Base-by-base conservation (phyloP, 768 basidiomycete species). In the Amanita thiersii region DNA sequence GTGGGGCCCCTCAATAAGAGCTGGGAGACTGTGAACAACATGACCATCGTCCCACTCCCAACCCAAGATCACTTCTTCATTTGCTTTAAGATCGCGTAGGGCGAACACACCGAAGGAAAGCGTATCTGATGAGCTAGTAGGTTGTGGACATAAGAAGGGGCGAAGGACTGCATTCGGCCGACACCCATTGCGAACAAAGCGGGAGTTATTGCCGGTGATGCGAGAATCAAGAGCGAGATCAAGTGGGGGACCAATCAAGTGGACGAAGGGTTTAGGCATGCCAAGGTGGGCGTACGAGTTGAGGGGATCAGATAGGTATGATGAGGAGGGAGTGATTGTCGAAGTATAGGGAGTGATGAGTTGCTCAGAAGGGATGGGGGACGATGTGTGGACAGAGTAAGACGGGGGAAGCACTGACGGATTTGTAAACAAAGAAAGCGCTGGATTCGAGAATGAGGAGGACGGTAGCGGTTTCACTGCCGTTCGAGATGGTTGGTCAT, bases 21-120 rank as follows among this genome's bases (percentile, higher is more conserved):
- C 77, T n/a, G 78, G 85, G 1, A 90, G 64, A 46, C 69, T 64
- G 59, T 94, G 92, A 0, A 93, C 75, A 1, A 82, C 79, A 54
- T 89, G 86, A 2, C 79, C 79, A 52, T 98, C 93, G 51, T 97
- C 92, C 93, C 93, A 98, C 56, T 96, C 91, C 91, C 93, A 97
- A 0, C 85, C 86, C 0, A 97, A 62, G 0, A 92, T 78, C 14
- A 97, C 75, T 62, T 97, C 93, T 49, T 92, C 90, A 36, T 83
- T 72, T 24, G 75, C 75, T 41, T 72, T 73, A 49, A 97, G 69
- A 47, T 87, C 84, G 8, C 77, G 62, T 12, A 81, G 60, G 1
- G 92, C 86, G 48, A 91, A 93, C 0, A 96, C 65, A 0, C 79
- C 90, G 54, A 96, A 93, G 0, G 70, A 64, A 1, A 92, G 60